These are phyloP conservation scores for Austroboletus niveus DNA, from an alignment of 1,284 basidiomycete genomes.

Conservation along the genomic window DNA sequence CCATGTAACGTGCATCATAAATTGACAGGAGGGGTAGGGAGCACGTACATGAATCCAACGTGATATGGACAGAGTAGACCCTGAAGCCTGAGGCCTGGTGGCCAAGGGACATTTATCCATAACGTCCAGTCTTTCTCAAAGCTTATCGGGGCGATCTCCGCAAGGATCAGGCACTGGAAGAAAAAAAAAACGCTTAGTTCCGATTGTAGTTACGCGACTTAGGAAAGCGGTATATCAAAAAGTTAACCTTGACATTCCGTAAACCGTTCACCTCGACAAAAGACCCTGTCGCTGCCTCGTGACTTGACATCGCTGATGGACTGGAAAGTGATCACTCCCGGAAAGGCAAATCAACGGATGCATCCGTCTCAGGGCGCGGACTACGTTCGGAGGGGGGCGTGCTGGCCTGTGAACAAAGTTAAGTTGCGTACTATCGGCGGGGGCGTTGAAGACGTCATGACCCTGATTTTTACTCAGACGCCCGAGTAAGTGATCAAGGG, in stretches of 20 bases:
- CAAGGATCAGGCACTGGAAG: slow-evolving; percentile 25
- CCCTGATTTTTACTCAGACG: slow-evolving; percentile 24
- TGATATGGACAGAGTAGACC: too few species aligned
- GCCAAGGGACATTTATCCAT: slow-evolving; percentile 1
- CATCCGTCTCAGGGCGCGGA: slow-evolving; percentile 13
- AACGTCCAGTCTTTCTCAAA: slow-evolving; percentile 10
- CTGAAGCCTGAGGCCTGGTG: slow-evolving; percentile 1
- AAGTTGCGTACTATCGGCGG: slow-evolving; percentile 16
- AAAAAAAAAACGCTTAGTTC: slow-evolving; percentile 7
- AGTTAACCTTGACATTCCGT: slow-evolving; percentile 31
- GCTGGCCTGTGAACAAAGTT: slow-evolving; percentile 21
- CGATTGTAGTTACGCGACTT: slow-evolving; percentile 12
- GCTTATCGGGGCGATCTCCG: slow-evolving; percentile 30
- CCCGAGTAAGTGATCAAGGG: slow-evolving; percentile 1
- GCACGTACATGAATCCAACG: slow-evolving; percentile 2
- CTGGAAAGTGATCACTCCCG: slow-evolving; percentile 3
- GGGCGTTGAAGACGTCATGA: slow-evolving; percentile 27
- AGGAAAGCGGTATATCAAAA: slow-evolving; percentile 11
- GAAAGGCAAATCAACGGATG: slow-evolving; percentile 20
- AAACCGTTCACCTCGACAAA: slow-evolving; percentile 17
- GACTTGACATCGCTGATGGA: slow-evolving; percentile 7
- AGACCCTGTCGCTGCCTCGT: slow-evolving; percentile 25
- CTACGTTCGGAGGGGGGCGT: slow-evolving; percentile 9
- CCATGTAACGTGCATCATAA: slow-evolving; percentile 7
- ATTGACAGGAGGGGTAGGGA: slow-evolving; percentile 2